A percentile compares a stretch with the other conserved stretches of the same genome.
phyloP scores from a whole-genome alignment of 75 land plant species.

The Isoetes taiwanensis region DNA sequence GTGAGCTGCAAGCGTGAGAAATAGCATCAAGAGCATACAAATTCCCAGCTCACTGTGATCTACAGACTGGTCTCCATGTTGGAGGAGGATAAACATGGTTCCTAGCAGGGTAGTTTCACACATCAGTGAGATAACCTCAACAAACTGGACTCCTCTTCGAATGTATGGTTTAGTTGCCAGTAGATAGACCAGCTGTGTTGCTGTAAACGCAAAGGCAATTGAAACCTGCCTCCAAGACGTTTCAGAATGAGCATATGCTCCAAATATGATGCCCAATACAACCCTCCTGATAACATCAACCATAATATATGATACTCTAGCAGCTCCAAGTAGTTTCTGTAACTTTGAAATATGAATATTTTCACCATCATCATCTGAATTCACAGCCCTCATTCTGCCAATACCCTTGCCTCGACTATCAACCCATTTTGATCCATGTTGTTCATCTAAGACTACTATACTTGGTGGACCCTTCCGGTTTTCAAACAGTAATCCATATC shows the following conservation, averaged over 20 bases:
- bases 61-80: conserved; percentile 17
- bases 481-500: conserved; percentile 58
- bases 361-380: conserved; percentile 67
- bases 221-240: conserved; percentile 27
- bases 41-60: conserved; percentile 28
- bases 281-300: conserved; percentile 44
- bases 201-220: conserved; percentile 34
- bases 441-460: conserved; percentile 33
- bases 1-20: conserved; percentile 31
- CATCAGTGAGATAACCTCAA: conserved; percentile 49
- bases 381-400: conserved; percentile 40
- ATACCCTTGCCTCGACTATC: conserved; percentile 34
- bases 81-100: conserved; percentile 29
- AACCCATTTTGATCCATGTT: conserved; percentile 21
- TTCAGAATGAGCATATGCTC: conserved; percentile 18
- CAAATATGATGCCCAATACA: conserved; percentile 38
- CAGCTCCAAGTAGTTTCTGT: conserved; percentile 56
- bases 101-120: conserved; percentile 42
- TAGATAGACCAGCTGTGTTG: conserved; percentile 57
- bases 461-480: conserved; percentile 74
- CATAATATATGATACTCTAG: conserved; percentile 54
- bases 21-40: conserved; percentile 34
- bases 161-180: conserved; percentile 64
- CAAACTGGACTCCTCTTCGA: conserved; percentile 57
- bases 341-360: conserved; percentile 49